These are phyloP conservation scores for Lentinula sp. DNA, from an alignment of 768 basidiomycete genomes.

Conservation along the genomic window DNA sequence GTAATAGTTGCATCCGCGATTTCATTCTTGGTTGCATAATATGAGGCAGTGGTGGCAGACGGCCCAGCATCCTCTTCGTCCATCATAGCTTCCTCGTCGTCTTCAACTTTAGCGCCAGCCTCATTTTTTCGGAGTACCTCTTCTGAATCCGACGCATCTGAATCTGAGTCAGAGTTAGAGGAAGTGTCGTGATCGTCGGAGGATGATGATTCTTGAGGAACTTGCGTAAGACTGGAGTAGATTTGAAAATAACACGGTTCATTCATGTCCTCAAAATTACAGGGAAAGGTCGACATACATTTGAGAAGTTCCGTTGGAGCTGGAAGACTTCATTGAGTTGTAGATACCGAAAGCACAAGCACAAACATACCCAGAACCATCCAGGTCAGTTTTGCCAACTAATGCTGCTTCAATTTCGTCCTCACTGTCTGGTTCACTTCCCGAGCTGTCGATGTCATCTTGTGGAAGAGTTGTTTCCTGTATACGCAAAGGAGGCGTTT, in stretches of 20 bases:
- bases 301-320: not conserved
- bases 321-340: not conserved
- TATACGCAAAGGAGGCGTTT: conserved; percentile 3
- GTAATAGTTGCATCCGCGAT: conserved; percentile 49
- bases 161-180: conserved; percentile 37
- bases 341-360: not conserved
- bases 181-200: conserved; percentile 15
- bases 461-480: not conserved
- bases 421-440: conserved; percentile 53
- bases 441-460: conserved; percentile 50
- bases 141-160: conserved; percentile 33
- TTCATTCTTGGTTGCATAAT: conserved; percentile 69
- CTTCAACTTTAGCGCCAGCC: conserved; percentile 6
- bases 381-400: conserved; percentile 26
- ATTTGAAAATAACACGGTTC: not conserved
- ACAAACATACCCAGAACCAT: conserved; percentile 4
- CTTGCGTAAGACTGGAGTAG: not conserved
- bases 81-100: conserved; percentile 32
- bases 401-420: conserved; percentile 70
- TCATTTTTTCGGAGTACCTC: not conserved
- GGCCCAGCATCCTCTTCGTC: conserved; percentile 51
- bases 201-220: not conserved
- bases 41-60: conserved; percentile 28
- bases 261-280: not conserved
- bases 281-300: not conserved